Evolutionary conservation across 2,329 filamentous ascomycete species (phyloP).

Genomic region (Venturia aucupariae): DNA sequence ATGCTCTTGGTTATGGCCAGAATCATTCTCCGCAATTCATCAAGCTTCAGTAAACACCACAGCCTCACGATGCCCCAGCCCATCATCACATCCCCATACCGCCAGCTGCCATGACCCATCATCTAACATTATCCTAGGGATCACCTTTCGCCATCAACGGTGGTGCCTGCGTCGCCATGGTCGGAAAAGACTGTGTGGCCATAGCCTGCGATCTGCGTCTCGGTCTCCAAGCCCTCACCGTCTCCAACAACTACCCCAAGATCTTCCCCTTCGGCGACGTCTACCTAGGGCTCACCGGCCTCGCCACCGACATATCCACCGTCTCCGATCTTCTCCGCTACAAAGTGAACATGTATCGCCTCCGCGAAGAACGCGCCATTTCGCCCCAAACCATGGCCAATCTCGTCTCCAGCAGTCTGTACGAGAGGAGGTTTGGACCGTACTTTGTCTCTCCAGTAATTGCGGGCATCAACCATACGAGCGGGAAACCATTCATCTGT

Average conservation of each 20-base stretch:
- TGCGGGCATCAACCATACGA: slow-evolving; percentile 89
- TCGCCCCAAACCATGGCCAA: slow-evolving; percentile 92
- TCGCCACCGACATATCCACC: slow-evolving; percentile 90
- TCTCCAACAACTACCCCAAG: slow-evolving; percentile 99
- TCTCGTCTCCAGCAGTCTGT: slow-evolving; percentile 81
- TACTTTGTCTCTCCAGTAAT: slow-evolving; percentile 95
- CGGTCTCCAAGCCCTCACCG: slow-evolving; percentile 89
- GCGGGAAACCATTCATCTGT: slow-evolving; percentile 92
- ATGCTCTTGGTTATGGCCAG: background rate
- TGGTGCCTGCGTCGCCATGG: slow-evolving; percentile 96
- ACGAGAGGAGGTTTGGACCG: slow-evolving; percentile 91
- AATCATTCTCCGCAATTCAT: background rate
- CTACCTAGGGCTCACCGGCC: slow-evolving; percentile 89
- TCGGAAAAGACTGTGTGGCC: slow-evolving; percentile 98
- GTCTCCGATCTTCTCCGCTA: slow-evolving; percentile 97
- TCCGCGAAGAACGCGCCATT: slow-evolving; percentile 96
- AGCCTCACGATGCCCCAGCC: background rate
- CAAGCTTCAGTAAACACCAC: background rate
- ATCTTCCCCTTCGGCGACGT: slow-evolving; percentile 96
- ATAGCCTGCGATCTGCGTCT: slow-evolving; percentile 98
- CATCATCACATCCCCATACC: background rate
- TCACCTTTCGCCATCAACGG: slow-evolving; percentile 92
- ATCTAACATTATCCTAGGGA: slow-evolving; percentile 44
- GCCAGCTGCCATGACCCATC: background rate
- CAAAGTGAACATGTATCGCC: slow-evolving; percentile 99